phyloP scores from a whole-genome alignment of 768 basidiomycete species.

The Kwoniella pini region DNA sequence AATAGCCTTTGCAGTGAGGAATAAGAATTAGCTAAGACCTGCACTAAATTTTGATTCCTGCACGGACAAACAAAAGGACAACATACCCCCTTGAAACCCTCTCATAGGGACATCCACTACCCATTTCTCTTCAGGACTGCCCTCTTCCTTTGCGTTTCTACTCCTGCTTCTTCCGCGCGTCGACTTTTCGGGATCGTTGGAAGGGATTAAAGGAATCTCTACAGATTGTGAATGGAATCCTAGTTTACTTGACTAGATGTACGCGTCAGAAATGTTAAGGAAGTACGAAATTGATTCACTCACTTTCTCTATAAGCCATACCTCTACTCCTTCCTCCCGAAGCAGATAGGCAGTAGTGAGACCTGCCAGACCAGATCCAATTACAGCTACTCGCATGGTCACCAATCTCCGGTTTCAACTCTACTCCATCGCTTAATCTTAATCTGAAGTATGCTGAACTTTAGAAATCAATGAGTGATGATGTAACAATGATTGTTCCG shows the following conservation, averaged over 20 bases:
- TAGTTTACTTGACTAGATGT: constrained; percentile 59
- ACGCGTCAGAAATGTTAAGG: not conserved
- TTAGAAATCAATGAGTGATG: too few species aligned
- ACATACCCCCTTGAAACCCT: constrained; percentile 73
- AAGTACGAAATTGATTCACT: constrained; percentile 25
- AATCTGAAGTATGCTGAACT: too few species aligned
- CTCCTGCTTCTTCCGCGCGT: constrained; percentile 2
- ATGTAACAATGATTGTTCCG: too few species aligned
- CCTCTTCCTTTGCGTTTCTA: constrained; percentile 16
- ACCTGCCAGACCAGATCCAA: constrained; percentile 74
- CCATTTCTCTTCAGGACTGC: constrained; percentile 42
- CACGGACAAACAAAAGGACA: constrained; percentile 10
- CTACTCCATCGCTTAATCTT: too few species aligned
- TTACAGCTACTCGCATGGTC: constrained; percentile 60
- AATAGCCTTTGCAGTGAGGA: constrained; percentile 77
- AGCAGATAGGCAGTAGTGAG: constrained; percentile 69
- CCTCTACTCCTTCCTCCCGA: constrained; percentile 61
- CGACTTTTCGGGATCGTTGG: constrained; percentile 33
- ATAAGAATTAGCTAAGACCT: too few species aligned
- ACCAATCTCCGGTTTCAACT: not conserved
- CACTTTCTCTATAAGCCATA: constrained; percentile 76
- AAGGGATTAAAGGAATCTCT: constrained; percentile 36
- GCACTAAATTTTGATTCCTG: too few species aligned
- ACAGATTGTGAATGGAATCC: constrained; percentile 68
- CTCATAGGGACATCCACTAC: constrained; percentile 78